phyloP scores from a whole-genome alignment of 768 basidiomycete species.

The Cystofilobasidium ferigula region DNA sequence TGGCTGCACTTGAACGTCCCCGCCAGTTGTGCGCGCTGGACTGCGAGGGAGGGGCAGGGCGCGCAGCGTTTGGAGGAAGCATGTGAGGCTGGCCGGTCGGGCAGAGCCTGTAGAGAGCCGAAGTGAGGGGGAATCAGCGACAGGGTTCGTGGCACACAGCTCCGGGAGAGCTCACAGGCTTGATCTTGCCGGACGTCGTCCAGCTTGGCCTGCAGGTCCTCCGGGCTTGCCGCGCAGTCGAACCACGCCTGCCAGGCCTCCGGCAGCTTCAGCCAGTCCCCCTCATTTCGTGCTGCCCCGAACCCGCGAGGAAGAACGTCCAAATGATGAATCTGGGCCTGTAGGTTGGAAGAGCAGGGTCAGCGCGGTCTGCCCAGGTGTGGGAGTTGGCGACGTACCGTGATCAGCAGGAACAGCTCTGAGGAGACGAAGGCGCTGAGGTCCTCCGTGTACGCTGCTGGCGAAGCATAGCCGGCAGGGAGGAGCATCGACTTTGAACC shows the following conservation, averaged over 20 bases:
- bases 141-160: not conserved
- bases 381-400: not conserved
- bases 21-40: not conserved
- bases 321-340: conserved; percentile 1
- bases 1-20: not conserved
- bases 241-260: conserved; percentile 4
- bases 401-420: not conserved
- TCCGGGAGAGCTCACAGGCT: not conserved
- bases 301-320: not conserved
- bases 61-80: not conserved
- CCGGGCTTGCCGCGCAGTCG: not conserved
- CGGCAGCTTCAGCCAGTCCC: not conserved
- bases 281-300: not conserved
- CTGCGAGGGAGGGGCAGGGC: not conserved
- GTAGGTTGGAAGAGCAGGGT: not conserved
- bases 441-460: not conserved
- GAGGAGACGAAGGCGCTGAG: not conserved
- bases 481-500: not conserved
- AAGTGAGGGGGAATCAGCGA: not conserved
- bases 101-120: not conserved
- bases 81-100: not conserved
- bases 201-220: not conserved
- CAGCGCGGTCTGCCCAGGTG: not conserved
- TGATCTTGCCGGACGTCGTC: not conserved
- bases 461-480: not conserved